Evolutionary conservation across 768 basidiomycete species (phyloP), one percentile per base, ranked within the genome.

Genomic region (Kwoniella mangroviensis): DNA sequence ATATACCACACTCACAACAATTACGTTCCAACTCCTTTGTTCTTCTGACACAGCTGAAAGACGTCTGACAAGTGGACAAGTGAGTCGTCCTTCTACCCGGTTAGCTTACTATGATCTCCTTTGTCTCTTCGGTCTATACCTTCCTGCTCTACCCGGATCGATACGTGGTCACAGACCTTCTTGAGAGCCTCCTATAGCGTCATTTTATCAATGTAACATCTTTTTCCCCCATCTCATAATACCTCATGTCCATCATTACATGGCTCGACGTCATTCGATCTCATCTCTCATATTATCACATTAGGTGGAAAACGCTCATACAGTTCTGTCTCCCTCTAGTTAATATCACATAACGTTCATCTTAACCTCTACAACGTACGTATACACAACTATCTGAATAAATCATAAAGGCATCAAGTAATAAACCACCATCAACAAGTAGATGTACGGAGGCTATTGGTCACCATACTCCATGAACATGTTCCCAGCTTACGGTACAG

Each of bases 371-470:
- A n/a, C 19, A 53, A 54, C 63, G 63, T 64, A 64, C 51, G 63
- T 64, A 63, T 49, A 17, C 34, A 42, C 62, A 22, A 22, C 13
- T 10, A 53, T 42, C 26, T n/a, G 9, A 28, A 59, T n/a, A 28
- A 26, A 0, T 7, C 34, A 34, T 1, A 34, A 15, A 22, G 24
- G 12, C 10, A 28, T 10, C 19, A 53, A 43, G 51, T 40, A 22
- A 53, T 19, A 13, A 43, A 24, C 45, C 51, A 6, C 13, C 34
- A 24, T 42, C 52, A 21, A 49, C 45, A 51, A 56, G 68, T 67
- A 69, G 52, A 79, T 76, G 77, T 79, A 67, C 63, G 75, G 75
- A 58, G 65, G 71, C 7, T 73, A 79, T 59, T 79, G 73, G 75
- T 68, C 65, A 53, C 72, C 75, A 9, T 68, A 68, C 53, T 41